phyloP scores from a whole-genome alignment of 495 filamentous ascomycete species.

The Xylaria palmicola region DNA sequence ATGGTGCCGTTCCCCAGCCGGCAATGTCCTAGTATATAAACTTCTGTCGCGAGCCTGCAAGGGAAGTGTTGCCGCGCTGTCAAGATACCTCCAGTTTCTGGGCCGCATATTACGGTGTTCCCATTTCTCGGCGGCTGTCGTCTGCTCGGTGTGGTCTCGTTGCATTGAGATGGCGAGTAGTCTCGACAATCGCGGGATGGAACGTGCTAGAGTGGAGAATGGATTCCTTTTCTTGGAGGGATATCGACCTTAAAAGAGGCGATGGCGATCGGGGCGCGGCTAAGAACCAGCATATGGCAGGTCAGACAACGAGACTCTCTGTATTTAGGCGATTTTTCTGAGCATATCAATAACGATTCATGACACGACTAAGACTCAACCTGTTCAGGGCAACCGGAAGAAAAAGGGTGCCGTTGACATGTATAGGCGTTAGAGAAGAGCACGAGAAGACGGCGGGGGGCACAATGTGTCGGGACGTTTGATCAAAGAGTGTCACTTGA shows the following conservation, averaged over 20 bases:
- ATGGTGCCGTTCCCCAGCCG: conserved; percentile 42
- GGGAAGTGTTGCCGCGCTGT: conserved; percentile 12
- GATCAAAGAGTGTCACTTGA: conserved; percentile 3
- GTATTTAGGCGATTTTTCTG: conserved; percentile 36
- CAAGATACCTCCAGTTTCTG: not conserved
- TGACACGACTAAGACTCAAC: conserved; percentile 2
- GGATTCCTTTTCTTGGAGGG: conserved; percentile 22
- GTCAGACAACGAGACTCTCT: conserved; percentile 26
- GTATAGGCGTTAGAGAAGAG: not conserved
- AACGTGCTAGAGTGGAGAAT: conserved; percentile 26
- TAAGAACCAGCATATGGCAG: conserved; percentile 25
- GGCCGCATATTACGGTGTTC: conserved; percentile 21
- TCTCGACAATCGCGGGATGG: conserved; percentile 25
- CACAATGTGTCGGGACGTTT: not conserved
- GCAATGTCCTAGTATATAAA: conserved; percentile 46
- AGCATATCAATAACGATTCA: conserved; percentile 36
- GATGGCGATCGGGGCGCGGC: conserved; percentile 19
- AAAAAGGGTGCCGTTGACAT: not conserved
- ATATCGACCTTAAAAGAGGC: conserved; percentile 18
- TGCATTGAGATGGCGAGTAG: conserved; percentile 25
- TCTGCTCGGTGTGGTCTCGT: conserved; percentile 23
- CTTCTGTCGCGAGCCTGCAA: conserved; percentile 33
- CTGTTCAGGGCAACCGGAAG: not conserved
- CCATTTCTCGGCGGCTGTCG: conserved; percentile 21
- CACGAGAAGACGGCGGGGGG: not conserved